Conservation (phyloP, 108 stramenopile species). For the Cyclostephanos tholiformis region DNA sequence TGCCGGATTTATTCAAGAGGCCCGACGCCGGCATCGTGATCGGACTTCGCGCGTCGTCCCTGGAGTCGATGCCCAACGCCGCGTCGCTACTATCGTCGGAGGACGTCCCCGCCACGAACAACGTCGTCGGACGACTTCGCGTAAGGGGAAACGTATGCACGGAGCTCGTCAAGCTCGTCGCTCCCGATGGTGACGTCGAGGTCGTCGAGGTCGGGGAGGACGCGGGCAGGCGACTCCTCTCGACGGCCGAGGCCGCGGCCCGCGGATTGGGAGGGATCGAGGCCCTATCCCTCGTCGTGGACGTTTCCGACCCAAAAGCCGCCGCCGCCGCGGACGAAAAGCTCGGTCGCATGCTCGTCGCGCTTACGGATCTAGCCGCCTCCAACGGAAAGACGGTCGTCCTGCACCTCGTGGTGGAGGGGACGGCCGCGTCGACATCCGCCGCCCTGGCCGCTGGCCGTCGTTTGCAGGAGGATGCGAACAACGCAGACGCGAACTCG, state of each 20-base stretch:
- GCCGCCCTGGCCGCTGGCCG: conserved; percentile 46
- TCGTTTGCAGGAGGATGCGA: conserved; percentile 58
- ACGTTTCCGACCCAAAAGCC: conserved; percentile 33
- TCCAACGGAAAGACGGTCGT: conserved; percentile 60
- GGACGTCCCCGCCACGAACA: conserved; percentile 18
- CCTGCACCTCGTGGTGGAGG: conserved; percentile 82
- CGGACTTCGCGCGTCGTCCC: conserved; percentile 55
- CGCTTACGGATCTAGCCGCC: conserved; percentile 45
- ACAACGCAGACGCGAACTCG: conserved; percentile 57
- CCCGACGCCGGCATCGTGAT: conserved; percentile 74
- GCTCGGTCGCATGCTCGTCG: conserved; percentile 50
- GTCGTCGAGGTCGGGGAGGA: conserved; percentile 18
- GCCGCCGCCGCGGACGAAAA: conserved; percentile 59
- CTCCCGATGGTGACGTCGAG: conserved; percentile 10
- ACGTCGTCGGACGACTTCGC: conserved; percentile 72
- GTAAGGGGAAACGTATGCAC: conserved; percentile 48
- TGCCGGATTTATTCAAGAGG: conserved; percentile 80
- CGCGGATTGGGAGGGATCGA: conserved; percentile 41
- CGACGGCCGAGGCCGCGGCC: conserved; percentile 34
- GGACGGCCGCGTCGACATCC: conserved; percentile 23
- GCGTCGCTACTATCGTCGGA: conserved; percentile 45
- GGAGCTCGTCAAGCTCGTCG: conserved; percentile 23
- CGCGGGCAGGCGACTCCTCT: conserved; percentile 20
- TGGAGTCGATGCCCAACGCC: conserved; percentile 66
- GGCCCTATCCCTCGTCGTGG: conserved; percentile 59